Evolutionary conservation across 306 rosid species (phyloP).

Genomic region (Bauhinia variegata): DNA sequence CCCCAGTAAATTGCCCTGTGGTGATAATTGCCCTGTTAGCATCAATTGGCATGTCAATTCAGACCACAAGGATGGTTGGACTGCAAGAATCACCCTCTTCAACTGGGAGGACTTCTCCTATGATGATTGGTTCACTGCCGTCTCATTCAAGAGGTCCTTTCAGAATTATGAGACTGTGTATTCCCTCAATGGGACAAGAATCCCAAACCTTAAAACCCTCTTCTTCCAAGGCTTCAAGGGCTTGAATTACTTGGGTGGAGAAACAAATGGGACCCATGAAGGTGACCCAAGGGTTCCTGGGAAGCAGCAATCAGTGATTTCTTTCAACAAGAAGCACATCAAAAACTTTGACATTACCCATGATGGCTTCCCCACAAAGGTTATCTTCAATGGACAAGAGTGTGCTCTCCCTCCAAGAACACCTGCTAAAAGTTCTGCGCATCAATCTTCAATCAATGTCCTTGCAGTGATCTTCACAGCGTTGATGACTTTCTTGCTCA

Average conservation of each 20-base stretch:
- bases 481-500: constrained; percentile 43
- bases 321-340: constrained; percentile 58
- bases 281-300: constrained; percentile 70
- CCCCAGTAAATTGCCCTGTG: constrained; percentile 65
- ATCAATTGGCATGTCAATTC: constrained; percentile 83
- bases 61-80: constrained; percentile 68
- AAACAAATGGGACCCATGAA: constrained; percentile 49
- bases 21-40: constrained; percentile 78
- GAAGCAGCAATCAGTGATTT: constrained; percentile 76
- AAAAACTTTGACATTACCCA: constrained; percentile 45
- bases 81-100: constrained; percentile 81
- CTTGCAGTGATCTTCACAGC: constrained; percentile 39
- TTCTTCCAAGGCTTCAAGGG: constrained; percentile 69
- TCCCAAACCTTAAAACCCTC: constrained; percentile 50
- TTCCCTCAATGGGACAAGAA: constrained; percentile 77
- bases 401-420: constrained; percentile 63
- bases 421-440: constrained; percentile 45
- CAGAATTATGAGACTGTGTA: constrained; percentile 57
- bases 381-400: constrained; percentile 81
- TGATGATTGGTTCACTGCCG: constrained; percentile 77
- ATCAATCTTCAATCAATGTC: constrained; percentile 26
- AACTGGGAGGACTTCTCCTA: constrained; percentile 60
- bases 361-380: constrained; percentile 75
- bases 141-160: constrained; percentile 52
- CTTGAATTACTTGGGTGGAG: constrained; percentile 60